Evolutionary conservation across 345 rosid genomes (phyloP).

Genomic region (Adansonia digitata): DNA sequence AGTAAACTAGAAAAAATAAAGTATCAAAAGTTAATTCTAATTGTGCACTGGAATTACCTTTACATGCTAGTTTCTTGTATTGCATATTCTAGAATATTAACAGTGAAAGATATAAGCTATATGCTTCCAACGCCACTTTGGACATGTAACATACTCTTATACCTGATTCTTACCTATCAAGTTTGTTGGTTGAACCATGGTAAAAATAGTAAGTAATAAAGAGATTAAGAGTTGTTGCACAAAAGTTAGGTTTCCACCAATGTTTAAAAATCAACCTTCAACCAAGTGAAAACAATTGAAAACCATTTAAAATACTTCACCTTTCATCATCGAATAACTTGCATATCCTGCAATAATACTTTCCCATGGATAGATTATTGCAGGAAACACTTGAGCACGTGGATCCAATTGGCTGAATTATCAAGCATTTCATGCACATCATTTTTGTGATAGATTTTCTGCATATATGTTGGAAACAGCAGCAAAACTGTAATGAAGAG

Average conservation of each 20-base stretch:
- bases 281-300: neutral
- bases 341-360: constrained; percentile 78
- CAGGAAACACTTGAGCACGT: constrained; percentile 56
- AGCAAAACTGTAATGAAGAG: neutral
- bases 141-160: neutral
- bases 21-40: neutral
- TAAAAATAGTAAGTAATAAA: too few relatives aligned
- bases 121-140: neutral
- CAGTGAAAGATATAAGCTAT: neutral
- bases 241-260: too few relatives aligned
- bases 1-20: neutral
- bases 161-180: neutral
- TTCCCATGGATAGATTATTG: constrained; percentile 54
- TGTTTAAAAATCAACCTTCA: constrained; percentile 1
- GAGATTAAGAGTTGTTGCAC: too few relatives aligned
- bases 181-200: neutral
- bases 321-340: constrained; percentile 69
- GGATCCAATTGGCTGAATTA: constrained; percentile 55
- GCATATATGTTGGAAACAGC: constrained; percentile 12
- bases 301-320: constrained; percentile 26
- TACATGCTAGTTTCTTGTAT: neutral
- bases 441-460: constrained; percentile 61
- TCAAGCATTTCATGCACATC: constrained; percentile 88
- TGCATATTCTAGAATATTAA: neutral
- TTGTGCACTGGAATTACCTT: neutral